These are phyloP conservation scores for Arthroderma sp. DNA, from an alignment of 2,329 filamentous ascomycete genomes.

Conservation along the genomic window DNA sequence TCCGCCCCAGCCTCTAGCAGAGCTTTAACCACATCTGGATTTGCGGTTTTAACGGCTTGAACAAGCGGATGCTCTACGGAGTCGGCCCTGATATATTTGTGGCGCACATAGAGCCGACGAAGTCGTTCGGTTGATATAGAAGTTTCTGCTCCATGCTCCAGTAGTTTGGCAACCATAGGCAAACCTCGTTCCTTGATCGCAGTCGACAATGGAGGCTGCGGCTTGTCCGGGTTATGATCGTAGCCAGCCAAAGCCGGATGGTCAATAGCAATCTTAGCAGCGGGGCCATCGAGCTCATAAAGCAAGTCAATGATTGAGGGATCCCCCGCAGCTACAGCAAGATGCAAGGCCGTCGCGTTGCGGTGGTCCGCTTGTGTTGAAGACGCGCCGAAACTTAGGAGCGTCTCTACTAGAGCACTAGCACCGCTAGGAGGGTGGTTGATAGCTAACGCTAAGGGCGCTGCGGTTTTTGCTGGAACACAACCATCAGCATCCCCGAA, in stretches of 20 bases:
- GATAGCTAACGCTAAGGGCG: constrained; percentile 3
- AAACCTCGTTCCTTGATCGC: constrained; percentile 28
- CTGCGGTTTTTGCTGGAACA: constrained; percentile 14
- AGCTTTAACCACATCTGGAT: constrained; percentile 41
- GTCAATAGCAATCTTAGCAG: constrained; percentile 4
- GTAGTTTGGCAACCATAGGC: constrained; percentile 44
- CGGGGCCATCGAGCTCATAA: constrained; percentile 6
- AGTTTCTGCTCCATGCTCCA: constrained; percentile 47
- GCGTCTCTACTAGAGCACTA: neutral
- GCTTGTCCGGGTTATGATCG: neutral
- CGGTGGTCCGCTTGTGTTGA: constrained; percentile 55
- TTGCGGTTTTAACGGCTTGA: constrained; percentile 40
- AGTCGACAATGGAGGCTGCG: constrained; percentile 2
- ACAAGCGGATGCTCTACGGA: constrained; percentile 49
- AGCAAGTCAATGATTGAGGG: constrained; percentile 1
- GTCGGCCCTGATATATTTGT: constrained; percentile 36
- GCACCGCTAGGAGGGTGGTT: constrained; percentile 1
- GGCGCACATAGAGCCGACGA: constrained; percentile 7
- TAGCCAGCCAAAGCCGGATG: neutral
- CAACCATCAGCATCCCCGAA: constrained; percentile 36
- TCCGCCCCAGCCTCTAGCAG: constrained; percentile 54
- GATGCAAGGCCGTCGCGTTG: constrained; percentile 52
- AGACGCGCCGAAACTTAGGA: constrained; percentile 46
- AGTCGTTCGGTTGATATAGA: constrained; percentile 40
- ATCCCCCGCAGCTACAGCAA: constrained; percentile 40